Evolutionary conservation across 805 yeast species (phyloP), one percentile per base, ranked within the genome.

Genomic region (Wickerhamomyces ciferrii): DNA sequence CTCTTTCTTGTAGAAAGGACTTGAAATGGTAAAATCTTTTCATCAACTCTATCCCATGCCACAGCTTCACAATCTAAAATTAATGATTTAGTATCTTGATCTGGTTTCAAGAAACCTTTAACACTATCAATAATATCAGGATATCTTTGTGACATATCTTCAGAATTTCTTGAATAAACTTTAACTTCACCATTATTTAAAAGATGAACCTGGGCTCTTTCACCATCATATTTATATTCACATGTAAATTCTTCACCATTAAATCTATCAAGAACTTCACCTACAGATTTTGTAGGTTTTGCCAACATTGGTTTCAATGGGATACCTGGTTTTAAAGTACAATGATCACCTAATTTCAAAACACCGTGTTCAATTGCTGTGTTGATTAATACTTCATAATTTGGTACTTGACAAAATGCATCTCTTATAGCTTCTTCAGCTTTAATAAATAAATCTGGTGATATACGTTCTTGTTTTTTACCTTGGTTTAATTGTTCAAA

Each of bases 251-350:
- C 79, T 54, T 83, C 84, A 41, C 83, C 89, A 53, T 85, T 86
- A 62, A 94, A 91, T 47, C 96, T 72, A 62, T 94, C 96, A 50
- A 94, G 72, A 1, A 94, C 87, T 61, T 94, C 99, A n/a, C 86
- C 78, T 32, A 94, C 83, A 2, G 97, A 79, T 60, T 94, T 92
- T 0, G 98, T 92, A 2, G 99, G 99, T 61, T 92, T 94, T 7
- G 99, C 99, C 58, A 94, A 78, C 99, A 94, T 94, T 1, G 99
- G 99, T 61, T 91, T 92, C 55, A 94, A 72, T 0, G 99, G 99
- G 5, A 94, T 82, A 2, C 98, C 98, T 0, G 99, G 96, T 10
- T 84, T 81, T 50, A 94, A 69, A 36, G 80, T 81, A 55, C 95
- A 83, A 53, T 83, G 78, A 10, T 84, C 82, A 42, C 76, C 69